Evolutionary conservation across 2,329 filamentous ascomycete genomes (phyloP).

Genomic region (Apiospora koreana): DNA sequence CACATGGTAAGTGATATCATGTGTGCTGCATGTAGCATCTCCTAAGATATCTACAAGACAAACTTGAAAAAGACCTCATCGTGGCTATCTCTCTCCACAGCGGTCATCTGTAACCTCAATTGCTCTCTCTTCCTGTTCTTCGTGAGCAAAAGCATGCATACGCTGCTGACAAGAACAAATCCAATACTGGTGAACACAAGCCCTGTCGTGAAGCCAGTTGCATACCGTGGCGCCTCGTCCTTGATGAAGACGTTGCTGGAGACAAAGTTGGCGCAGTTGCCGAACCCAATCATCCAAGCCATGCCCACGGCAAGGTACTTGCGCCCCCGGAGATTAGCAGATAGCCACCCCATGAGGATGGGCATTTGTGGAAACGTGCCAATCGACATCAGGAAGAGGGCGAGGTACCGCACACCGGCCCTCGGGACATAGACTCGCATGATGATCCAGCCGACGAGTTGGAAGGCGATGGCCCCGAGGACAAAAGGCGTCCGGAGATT

Average conservation of each 20-base stretch:
- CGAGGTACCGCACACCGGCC: constrained; percentile 28
- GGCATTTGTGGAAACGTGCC: constrained; percentile 33
- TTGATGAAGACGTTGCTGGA: constrained; percentile 43
- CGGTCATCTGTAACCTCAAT: constrained; percentile 22
- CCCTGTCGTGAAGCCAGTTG: constrained; percentile 38
- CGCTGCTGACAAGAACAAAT: constrained; percentile 20
- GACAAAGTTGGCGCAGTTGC: constrained; percentile 46
- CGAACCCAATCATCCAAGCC: constrained; percentile 42
- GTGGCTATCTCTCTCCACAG: constrained; percentile 22
- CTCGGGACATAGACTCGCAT: constrained; percentile 25
- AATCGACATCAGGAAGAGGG: constrained; percentile 25
- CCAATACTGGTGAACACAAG: constrained; percentile 30
- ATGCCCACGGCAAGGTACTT: constrained; percentile 41
- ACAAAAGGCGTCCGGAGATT: constrained; percentile 28
- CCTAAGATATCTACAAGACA: constrained; percentile 20
- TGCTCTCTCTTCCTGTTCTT: constrained; percentile 23
- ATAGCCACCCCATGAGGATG: constrained; percentile 35
- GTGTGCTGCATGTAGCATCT: neutral
- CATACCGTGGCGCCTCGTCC: constrained; percentile 37
- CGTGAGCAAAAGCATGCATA: constrained; percentile 16
- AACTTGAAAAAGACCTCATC: constrained; percentile 28
- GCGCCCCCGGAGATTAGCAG: constrained; percentile 41
- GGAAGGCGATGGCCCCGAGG: constrained; percentile 23
- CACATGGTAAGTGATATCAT: too few relatives aligned
- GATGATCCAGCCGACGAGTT: constrained; percentile 31